phyloP scores from a whole-genome alignment of 2,329 filamentous ascomycete species.

The Teratosphaeria viscida region DNA sequence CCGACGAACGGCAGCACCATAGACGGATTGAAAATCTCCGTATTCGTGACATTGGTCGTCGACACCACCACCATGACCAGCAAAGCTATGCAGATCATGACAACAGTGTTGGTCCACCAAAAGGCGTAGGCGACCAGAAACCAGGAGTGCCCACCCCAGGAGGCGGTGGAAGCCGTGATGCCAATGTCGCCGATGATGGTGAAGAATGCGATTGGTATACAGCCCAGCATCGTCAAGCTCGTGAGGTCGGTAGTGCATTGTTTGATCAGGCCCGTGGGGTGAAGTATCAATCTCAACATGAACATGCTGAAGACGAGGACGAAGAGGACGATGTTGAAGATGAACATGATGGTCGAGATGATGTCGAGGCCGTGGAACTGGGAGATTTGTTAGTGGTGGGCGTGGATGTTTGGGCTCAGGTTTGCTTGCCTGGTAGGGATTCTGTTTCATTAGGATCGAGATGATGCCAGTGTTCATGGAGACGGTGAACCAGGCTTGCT shows the following conservation, averaged over 20 bases:
- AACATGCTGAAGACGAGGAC: slow-evolving; percentile 5
- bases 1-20: slow-evolving; percentile 7
- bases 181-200: slow-evolving; percentile 6
- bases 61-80: slow-evolving; percentile 4
- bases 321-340: slow-evolving; percentile 10
- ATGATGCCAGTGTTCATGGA: slow-evolving; percentile 11
- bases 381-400: neutral
- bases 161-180: slow-evolving; percentile 5
- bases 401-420: neutral
- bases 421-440: slow-evolving; percentile 7
- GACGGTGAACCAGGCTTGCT: slow-evolving; percentile 5
- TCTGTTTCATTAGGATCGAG: slow-evolving; percentile 8
- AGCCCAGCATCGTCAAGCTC: slow-evolving; percentile 3
- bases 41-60: slow-evolving; percentile 3
- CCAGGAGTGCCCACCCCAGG: slow-evolving; percentile 11
- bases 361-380: slow-evolving; percentile 9
- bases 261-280: slow-evolving; percentile 4
- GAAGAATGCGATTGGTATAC: slow-evolving; percentile 7
- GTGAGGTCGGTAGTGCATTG: slow-evolving; percentile 3
- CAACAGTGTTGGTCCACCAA: slow-evolving; percentile 11
- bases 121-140: slow-evolving; percentile 10
- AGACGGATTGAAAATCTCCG: slow-evolving; percentile 4
- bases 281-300: slow-evolving; percentile 4
- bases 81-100: slow-evolving; percentile 2
- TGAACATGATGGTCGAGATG: slow-evolving; percentile 10